Conservation (phyloP, 225 moss, liverwort and hornwort species). For the Sphagnum tenellum region DNA sequence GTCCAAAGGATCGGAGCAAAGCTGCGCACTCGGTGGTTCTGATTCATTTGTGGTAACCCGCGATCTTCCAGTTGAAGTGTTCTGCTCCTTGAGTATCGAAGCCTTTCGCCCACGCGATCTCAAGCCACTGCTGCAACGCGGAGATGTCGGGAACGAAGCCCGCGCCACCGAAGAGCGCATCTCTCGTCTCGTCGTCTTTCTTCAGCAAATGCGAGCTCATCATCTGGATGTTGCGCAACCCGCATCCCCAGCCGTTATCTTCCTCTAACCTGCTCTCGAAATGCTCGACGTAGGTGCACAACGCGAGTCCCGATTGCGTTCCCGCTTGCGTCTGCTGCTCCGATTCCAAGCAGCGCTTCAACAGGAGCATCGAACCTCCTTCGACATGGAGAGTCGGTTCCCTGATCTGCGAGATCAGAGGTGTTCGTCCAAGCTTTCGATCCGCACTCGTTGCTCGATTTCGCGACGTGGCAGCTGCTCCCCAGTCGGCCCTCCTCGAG, state of each 20-base stretch:
- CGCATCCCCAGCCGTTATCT: conserved; percentile 77
- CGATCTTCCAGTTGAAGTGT: conserved; percentile 52
- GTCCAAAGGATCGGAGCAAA: conserved; percentile 60
- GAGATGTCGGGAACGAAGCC: conserved; percentile 68
- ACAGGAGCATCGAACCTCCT: conserved; percentile 15
- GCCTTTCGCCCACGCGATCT: conserved; percentile 63
- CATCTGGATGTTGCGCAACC: conserved; percentile 84
- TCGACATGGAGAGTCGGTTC: conserved; percentile 12
- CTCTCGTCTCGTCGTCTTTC: conserved; percentile 18
- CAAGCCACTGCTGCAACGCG: conserved; percentile 59
- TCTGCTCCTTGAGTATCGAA: conserved; percentile 51
- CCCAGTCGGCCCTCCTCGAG: background rate
- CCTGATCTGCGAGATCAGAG: conserved; percentile 39
- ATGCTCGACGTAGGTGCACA: conserved; percentile 41
- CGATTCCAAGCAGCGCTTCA: conserved; percentile 31
- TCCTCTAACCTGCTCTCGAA: conserved; percentile 47
- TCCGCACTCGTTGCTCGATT: background rate
- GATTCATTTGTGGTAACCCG: conserved; percentile 61
- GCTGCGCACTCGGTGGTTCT: conserved; percentile 79
- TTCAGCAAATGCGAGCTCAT: conserved; percentile 39
- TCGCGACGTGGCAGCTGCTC: background rate
- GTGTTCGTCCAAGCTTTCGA: conserved; percentile 14
- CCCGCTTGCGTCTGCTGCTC: background rate
- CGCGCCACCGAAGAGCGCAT: conserved; percentile 52
- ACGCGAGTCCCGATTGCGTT: conserved; percentile 2